Percentiles rank a stretch among this genome's conserved stretches.
Evolutionary conservation across 495 filamentous ascomycete species (phyloP).

Genomic region (Clohesyomyces aquaticus): DNA sequence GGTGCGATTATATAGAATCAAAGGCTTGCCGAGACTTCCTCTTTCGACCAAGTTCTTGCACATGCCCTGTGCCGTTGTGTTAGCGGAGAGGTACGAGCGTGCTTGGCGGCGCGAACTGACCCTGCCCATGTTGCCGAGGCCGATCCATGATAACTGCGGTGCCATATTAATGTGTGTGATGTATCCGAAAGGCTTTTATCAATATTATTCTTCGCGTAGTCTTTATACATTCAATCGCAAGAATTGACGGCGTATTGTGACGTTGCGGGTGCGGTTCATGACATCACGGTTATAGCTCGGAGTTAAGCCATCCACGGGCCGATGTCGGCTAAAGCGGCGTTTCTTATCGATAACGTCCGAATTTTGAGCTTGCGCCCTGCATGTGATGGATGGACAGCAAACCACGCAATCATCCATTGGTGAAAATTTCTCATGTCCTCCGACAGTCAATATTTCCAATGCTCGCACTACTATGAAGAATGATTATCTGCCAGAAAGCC

Average conservation of each 20-base stretch:
- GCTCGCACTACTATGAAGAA: constrained; percentile 35
- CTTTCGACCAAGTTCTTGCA: constrained; percentile 79
- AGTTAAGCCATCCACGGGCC: neutral
- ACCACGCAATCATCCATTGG: neutral
- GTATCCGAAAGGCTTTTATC: too few relatives aligned
- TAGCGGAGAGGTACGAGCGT: constrained; percentile 14
- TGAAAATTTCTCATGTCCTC: neutral
- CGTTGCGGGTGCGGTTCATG: neutral
- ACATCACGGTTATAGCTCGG: neutral
- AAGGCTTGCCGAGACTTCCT: constrained; percentile 66
- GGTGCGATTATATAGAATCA: constrained; percentile 79
- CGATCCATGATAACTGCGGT: constrained; percentile 76
- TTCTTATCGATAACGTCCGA: constrained; percentile 12
- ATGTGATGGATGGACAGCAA: neutral
- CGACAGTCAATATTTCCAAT: neutral
- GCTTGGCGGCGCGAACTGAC: constrained; percentile 53
- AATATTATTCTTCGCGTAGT: too few relatives aligned
- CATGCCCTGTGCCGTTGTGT: constrained; percentile 68
- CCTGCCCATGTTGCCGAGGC: constrained; percentile 88
- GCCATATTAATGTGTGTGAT: constrained; percentile 51
- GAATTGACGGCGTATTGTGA: too few relatives aligned
- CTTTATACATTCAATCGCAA: too few relatives aligned
- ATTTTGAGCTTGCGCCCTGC: constrained; percentile 6
- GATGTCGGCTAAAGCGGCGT: constrained; percentile 19
- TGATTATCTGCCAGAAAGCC: constrained; percentile 36